Conservation (phyloP, 139 green algal species). For the Chlamydomonas incerta region DNA sequence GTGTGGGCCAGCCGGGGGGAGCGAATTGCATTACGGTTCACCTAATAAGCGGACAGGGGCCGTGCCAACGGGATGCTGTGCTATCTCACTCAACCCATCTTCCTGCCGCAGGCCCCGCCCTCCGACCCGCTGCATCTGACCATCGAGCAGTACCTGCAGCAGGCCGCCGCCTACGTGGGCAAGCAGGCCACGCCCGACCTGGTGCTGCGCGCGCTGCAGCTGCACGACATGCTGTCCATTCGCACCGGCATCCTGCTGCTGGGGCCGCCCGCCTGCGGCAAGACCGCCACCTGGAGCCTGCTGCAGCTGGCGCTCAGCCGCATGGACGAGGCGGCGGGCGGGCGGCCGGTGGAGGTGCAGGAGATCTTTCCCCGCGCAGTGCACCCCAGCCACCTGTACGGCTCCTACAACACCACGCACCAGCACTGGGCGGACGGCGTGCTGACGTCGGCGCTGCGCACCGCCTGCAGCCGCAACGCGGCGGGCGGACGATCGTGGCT, state of each 20-base stretch:
- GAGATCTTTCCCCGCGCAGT: constrained; percentile 59
- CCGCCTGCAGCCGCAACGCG: constrained; percentile 34
- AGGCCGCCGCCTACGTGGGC: not conserved
- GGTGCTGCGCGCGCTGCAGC: constrained; percentile 40
- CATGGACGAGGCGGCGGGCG: constrained; percentile 45
- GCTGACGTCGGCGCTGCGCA: constrained; percentile 66
- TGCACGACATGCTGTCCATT: constrained; percentile 58
- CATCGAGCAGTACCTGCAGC: constrained; percentile 22
- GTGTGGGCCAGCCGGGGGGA: too few species aligned
- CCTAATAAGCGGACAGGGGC: too few species aligned
- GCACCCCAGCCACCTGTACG: constrained; percentile 76
- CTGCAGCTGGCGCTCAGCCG: constrained; percentile 58
- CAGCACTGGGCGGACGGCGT: constrained; percentile 82
- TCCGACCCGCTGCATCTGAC: constrained; percentile 7
- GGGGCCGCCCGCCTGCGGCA: constrained; percentile 67
- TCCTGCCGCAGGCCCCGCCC: not conserved
- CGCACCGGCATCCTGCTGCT: constrained; percentile 74
- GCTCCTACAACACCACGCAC: constrained; percentile 67
- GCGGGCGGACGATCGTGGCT: constrained; percentile 49
- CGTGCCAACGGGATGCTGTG: too few species aligned
- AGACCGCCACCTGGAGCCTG: constrained; percentile 53
- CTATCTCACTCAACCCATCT: too few species aligned
- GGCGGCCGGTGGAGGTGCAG: constrained; percentile 8
- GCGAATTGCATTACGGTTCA: too few species aligned
- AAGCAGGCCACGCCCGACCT: constrained; percentile 47